phyloP scores from a whole-genome alignment of 371 early-diverging fungal species.

The Mortierella sp. region DNA sequence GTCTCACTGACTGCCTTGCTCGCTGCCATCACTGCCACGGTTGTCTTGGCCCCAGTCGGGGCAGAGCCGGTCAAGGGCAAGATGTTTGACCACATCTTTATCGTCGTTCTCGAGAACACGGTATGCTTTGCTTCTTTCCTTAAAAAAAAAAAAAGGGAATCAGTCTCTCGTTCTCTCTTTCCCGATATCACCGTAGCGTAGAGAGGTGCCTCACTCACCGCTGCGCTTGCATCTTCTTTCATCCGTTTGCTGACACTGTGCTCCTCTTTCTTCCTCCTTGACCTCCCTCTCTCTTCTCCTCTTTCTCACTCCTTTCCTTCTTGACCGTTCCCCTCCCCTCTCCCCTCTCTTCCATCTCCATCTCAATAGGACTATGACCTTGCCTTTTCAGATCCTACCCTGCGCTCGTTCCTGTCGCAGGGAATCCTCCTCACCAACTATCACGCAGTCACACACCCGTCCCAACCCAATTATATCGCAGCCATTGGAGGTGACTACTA shows the following conservation, averaged over 20 bases:
- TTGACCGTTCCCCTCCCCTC: slow-evolving; percentile 27
- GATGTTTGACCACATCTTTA: slow-evolving; percentile 54
- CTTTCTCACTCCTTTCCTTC: slow-evolving; percentile 19
- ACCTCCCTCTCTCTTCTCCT: slow-evolving; percentile 46
- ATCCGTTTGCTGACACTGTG: slow-evolving; percentile 13
- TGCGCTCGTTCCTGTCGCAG: slow-evolving; percentile 10
- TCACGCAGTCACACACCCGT: slow-evolving; percentile 56
- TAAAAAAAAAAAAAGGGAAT: too few species aligned
- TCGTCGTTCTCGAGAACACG: slow-evolving; percentile 46
- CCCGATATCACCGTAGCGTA: too few species aligned
- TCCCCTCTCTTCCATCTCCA: slow-evolving; percentile 33
- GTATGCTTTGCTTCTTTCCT: slow-evolving; percentile 9
- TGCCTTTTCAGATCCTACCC: slow-evolving; percentile 16
- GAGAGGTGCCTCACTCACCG: too few species aligned
- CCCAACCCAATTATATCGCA: slow-evolving; percentile 57
- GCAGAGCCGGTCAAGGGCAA: slow-evolving; percentile 55
- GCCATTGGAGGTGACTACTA: slow-evolving; percentile 58
- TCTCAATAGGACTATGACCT: slow-evolving; percentile 15
- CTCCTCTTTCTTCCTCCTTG: slow-evolving; percentile 34
- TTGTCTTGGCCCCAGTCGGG: slow-evolving; percentile 59
- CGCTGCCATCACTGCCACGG: too few species aligned
- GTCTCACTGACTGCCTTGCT: slow-evolving; percentile 53
- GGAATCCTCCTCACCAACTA: slow-evolving; percentile 41
- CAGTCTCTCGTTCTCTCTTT: too few species aligned
- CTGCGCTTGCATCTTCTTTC: too few species aligned